phyloP scores from a whole-genome alignment of 345 rosid genomes.

The Arabis alpina region DNA sequence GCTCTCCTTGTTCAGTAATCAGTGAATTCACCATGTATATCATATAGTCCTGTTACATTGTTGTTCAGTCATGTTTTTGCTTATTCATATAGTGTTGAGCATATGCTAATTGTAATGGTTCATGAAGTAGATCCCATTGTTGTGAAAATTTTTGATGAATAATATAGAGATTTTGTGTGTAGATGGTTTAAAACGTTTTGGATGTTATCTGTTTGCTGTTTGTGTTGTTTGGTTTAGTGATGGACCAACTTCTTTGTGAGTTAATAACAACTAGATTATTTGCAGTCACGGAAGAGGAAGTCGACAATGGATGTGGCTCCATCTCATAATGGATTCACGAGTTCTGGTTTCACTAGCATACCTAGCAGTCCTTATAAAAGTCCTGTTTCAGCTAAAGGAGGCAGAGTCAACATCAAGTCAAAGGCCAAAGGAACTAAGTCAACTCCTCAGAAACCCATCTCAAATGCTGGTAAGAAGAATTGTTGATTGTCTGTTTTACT shows the following conservation, averaged over 20 bases:
- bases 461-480: conserved; percentile 64
- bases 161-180: not conserved
- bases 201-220: conserved; percentile 14
- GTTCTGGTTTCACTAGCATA: conserved; percentile 53
- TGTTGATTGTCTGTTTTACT: not conserved
- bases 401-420: conserved; percentile 59
- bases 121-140: not conserved
- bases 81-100: conserved; percentile 5
- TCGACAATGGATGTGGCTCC: conserved; percentile 49
- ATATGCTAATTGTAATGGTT: conserved; percentile 8
- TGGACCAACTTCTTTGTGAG: conserved; percentile 24
- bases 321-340: conserved; percentile 48
- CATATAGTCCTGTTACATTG: not conserved
- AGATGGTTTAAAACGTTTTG: conserved; percentile 6
- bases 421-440: conserved; percentile 66
- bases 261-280: conserved; percentile 30
- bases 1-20: conserved; percentile 4
- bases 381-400: conserved; percentile 79
- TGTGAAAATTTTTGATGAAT: conserved; percentile 22
- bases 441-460: conserved; percentile 69
- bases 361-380: conserved; percentile 65
- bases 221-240: conserved; percentile 10
- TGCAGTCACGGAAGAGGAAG: conserved; percentile 70
- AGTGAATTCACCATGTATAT: conserved; percentile 1
- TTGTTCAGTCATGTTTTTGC: not conserved